phyloP scores from a whole-genome alignment of 306 rosid genomes.

The Trichosanthes truncata region DNA sequence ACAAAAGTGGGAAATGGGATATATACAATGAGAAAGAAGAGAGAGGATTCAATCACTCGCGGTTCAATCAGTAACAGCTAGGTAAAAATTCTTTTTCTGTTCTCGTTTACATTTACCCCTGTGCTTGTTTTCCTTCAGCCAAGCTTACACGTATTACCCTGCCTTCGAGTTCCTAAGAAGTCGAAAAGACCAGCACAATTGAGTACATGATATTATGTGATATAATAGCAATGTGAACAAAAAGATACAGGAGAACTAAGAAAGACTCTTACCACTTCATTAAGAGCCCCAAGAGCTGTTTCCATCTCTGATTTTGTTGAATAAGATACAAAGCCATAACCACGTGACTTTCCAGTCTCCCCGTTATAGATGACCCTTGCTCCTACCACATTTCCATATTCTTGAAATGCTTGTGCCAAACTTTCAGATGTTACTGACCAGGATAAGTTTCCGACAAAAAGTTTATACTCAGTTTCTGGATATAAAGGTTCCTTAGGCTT shows the following conservation, averaged over 20 bases:
- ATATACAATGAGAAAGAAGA: background rate
- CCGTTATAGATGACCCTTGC: slow-evolving; percentile 83
- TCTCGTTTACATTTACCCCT: background rate
- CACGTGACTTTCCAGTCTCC: slow-evolving; percentile 77
- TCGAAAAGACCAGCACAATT: slow-evolving; percentile 7
- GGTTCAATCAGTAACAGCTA: background rate
- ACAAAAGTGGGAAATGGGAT: background rate
- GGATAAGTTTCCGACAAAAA: slow-evolving; percentile 79
- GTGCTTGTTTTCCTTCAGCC: slow-evolving; percentile 75
- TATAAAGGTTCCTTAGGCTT: slow-evolving; percentile 67
- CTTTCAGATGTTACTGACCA: slow-evolving; percentile 85
- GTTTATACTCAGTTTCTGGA: slow-evolving; percentile 77
- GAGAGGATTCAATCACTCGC: background rate
- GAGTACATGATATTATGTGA: background rate
- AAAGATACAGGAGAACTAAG: slow-evolving; percentile 6
- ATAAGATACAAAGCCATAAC: slow-evolving; percentile 83
- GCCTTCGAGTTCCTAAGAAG: slow-evolving; percentile 73
- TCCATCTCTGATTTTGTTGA: slow-evolving; percentile 76
- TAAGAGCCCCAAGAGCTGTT: slow-evolving; percentile 49
- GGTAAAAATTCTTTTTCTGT: background rate
- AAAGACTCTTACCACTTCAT: slow-evolving; percentile 47
- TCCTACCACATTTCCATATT: slow-evolving; percentile 81
- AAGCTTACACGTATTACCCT: slow-evolving; percentile 69
- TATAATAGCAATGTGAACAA: background rate
- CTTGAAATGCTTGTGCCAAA: slow-evolving; percentile 59